Conservation (phyloP, 2,329 filamentous ascomycete species). For the Ophiobolus disseminans region DNA sequence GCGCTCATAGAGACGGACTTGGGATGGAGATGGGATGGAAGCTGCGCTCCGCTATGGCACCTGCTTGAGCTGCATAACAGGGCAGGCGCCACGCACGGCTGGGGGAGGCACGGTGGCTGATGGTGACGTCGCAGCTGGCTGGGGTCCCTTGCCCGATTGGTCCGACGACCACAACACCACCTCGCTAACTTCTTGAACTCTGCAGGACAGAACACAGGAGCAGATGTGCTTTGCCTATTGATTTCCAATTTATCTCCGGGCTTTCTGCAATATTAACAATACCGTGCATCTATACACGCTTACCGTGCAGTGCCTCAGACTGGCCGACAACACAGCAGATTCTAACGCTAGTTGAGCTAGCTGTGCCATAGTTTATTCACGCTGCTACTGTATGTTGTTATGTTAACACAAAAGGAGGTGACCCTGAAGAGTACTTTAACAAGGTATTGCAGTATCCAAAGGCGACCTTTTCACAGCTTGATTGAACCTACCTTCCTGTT, state of each 20-base stretch:
- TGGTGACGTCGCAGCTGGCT: background rate
- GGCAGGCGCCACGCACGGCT: background rate
- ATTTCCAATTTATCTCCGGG: too few relatives aligned
- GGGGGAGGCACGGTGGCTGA: slow-evolving; percentile 4
- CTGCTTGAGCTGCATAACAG: background rate
- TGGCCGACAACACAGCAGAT: slow-evolving; percentile 34
- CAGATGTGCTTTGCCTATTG: background rate
- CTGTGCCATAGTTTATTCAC: too few relatives aligned
- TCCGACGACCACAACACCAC: background rate
- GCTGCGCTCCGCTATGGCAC: background rate
- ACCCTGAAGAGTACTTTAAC: too few relatives aligned
- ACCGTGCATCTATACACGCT: too few relatives aligned
- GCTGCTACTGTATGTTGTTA: too few relatives aligned
- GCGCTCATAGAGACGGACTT: slow-evolving; percentile 29
- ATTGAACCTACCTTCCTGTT: too few relatives aligned
- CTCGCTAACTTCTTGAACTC: background rate
- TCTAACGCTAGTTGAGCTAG: slow-evolving; percentile 31
- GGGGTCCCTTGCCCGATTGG: too few relatives aligned
- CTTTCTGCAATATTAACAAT: slow-evolving; percentile 25
- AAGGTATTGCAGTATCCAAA: too few relatives aligned
- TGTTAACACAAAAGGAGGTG: too few relatives aligned
- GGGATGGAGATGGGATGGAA: slow-evolving; percentile 2
- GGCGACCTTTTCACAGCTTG: too few relatives aligned
- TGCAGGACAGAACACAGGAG: background rate
- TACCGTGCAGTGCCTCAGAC: slow-evolving; percentile 16